A percentile compares a stretch with the other conserved stretches of the same genome.
These are phyloP conservation scores for Trametes cubensis DNA, from an alignment of 768 basidiomycete genomes.

Conservation along the genomic window DNA sequence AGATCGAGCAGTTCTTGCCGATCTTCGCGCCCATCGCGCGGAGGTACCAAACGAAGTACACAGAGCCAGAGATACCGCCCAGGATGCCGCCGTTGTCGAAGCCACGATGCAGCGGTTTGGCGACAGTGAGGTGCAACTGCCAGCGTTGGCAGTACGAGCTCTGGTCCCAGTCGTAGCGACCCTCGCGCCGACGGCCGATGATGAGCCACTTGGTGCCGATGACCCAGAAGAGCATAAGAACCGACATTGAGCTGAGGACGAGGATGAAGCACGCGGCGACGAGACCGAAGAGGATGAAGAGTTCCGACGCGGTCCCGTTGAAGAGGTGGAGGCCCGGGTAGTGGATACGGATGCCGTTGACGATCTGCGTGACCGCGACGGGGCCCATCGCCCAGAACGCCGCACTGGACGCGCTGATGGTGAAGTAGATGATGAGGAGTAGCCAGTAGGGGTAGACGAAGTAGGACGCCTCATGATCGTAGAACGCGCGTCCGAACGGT, in stretches of 20 bases:
- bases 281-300: slow-evolving; percentile 43
- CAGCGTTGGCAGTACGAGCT: slow-evolving; percentile 53
- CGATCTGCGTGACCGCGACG: slow-evolving; percentile 42
- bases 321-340: slow-evolving; percentile 38
- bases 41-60: slow-evolving; percentile 49
- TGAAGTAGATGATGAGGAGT: slow-evolving; percentile 42
- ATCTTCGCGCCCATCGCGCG: slow-evolving; percentile 49
- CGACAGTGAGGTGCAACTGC: slow-evolving; percentile 48
- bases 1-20: slow-evolving; percentile 45
- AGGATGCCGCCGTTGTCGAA: slow-evolving; percentile 48
- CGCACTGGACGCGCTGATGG: slow-evolving; percentile 41
- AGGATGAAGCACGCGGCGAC: slow-evolving; percentile 44
- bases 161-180: slow-evolving; percentile 49
- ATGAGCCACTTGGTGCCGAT: slow-evolving; percentile 47
- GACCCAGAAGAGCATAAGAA: slow-evolving; percentile 44
- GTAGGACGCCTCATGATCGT: slow-evolving; percentile 43
- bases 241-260: slow-evolving; percentile 42
- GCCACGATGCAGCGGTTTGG: slow-evolving; percentile 43
- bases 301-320: slow-evolving; percentile 41
- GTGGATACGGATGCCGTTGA: slow-evolving; percentile 40
- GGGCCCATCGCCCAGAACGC: slow-evolving; percentile 47
- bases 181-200: slow-evolving; percentile 44
- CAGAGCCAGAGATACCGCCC: slow-evolving; percentile 43
- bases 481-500: slow-evolving; percentile 49
- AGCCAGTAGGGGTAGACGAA: slow-evolving; percentile 45